Conservation (phyloP, 2,329 filamentous ascomycete species). For the Tolypocladium pustulatum region DNA sequence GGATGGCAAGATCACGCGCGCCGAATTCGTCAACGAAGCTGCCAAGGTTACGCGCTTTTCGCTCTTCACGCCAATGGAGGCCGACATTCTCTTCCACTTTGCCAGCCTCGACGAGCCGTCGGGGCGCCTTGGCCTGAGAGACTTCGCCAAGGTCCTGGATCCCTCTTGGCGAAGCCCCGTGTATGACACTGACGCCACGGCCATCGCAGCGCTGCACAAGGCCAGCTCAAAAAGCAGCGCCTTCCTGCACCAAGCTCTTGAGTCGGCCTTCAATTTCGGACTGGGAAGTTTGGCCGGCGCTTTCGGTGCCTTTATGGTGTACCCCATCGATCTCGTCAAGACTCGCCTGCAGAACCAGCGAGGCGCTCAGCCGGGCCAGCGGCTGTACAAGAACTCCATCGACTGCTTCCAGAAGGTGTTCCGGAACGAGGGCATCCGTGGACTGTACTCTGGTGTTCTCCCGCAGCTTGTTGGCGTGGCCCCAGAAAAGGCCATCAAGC, state of each 20-base stretch:
- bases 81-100: conserved; percentile 97
- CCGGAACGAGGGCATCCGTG: conserved; percentile 79
- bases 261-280: conserved; percentile 81
- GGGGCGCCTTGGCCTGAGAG: conserved; percentile 66
- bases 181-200: conserved; percentile 37
- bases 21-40: conserved; percentile 92
- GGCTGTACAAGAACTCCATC: conserved; percentile 92
- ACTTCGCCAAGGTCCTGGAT: conserved; percentile 94
- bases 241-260: conserved; percentile 46
- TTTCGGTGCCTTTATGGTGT: conserved; percentile 98
- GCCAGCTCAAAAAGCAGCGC: conserved; percentile 14
- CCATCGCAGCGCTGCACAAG: conserved; percentile 24
- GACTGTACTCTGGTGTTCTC: conserved; percentile 87
- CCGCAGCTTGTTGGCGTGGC: conserved; percentile 95
- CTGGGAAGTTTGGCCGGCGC: conserved; percentile 87
- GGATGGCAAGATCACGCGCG: conserved; percentile 87
- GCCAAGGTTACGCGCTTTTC: conserved; percentile 87
- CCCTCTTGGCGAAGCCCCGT: conserved; percentile 70
- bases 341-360: conserved; percentile 98
- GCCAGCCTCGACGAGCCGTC: conserved; percentile 85
- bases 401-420: conserved; percentile 93
- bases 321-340: conserved; percentile 97
- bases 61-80: conserved; percentile 96
- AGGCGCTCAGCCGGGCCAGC: conserved; percentile 67
- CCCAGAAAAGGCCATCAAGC: conserved; percentile 98